phyloP scores from a whole-genome alignment of 768 basidiomycete genomes.

The Calocybe cyanea region DNA sequence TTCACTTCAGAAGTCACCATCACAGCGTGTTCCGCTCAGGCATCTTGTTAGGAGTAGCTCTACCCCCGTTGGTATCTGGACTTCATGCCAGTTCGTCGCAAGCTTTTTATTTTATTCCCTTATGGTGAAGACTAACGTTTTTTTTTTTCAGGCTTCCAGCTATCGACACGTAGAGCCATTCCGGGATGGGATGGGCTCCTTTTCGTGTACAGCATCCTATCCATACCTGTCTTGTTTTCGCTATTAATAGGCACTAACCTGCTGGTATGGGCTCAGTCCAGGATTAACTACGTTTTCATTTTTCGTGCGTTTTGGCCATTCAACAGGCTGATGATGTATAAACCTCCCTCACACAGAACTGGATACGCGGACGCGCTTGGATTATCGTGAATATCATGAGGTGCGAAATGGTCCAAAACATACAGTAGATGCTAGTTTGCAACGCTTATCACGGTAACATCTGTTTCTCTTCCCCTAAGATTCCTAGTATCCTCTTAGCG shows the following conservation, averaged over 20 bases:
- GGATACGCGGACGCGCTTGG: slow-evolving; percentile 65
- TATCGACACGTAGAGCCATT: slow-evolving; percentile 46
- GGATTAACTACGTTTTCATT: slow-evolving; percentile 94
- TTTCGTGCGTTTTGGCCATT: slow-evolving; percentile 47
- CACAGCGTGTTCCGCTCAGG: slow-evolving; percentile 75
- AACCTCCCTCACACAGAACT: slow-evolving; percentile 44
- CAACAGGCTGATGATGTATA: not conserved
- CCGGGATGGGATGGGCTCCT: slow-evolving; percentile 73
- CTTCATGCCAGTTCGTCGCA: slow-evolving; percentile 54
- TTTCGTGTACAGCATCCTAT: slow-evolving; percentile 71
- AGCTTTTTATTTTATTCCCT: not conserved
- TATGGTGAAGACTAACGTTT: no score
- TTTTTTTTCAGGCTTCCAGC: slow-evolving; percentile 47
- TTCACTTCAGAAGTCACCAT: slow-evolving; percentile 55
- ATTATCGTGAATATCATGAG: slow-evolving; percentile 71
- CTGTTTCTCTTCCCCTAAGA: slow-evolving; percentile 46
- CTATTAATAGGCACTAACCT: slow-evolving; percentile 83
- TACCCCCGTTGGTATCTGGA: slow-evolving; percentile 66
- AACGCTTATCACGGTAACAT: not conserved
- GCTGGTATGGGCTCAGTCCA: slow-evolving; percentile 64
- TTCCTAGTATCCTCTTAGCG: slow-evolving; percentile 76
- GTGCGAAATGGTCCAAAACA: slow-evolving; percentile 33
- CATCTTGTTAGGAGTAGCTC: slow-evolving; percentile 61
- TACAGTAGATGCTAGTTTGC: no score
- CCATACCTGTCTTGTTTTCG: slow-evolving; percentile 72